Evolutionary conservation across 2,329 filamentous ascomycete species (phyloP).

Genomic region (Erysiphe neolycopersici): DNA sequence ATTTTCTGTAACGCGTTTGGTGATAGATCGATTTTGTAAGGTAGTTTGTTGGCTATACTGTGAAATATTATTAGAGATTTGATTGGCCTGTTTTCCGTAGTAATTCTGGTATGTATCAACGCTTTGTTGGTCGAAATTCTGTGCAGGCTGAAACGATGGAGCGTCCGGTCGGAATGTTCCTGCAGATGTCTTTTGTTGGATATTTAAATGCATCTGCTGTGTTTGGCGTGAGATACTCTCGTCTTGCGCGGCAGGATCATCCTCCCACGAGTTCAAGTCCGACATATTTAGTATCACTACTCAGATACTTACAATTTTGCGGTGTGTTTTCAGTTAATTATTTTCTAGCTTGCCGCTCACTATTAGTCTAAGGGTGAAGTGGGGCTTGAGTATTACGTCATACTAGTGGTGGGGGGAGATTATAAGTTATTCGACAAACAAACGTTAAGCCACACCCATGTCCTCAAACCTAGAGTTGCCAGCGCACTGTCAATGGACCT

Average conservation of each 20-base stretch:
- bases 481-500: no score
- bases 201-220: conserved; percentile 49
- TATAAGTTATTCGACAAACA: no score
- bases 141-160: conserved; percentile 43
- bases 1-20: conserved; percentile 29
- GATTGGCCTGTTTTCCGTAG: conserved; percentile 24
- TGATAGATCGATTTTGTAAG: conserved; percentile 29
- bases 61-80: conserved; percentile 26
- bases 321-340: no score
- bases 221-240: conserved; percentile 51
- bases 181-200: conserved; percentile 29
- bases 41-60: conserved; percentile 24
- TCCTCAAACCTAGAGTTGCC: no score
- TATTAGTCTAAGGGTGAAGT: no score
- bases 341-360: no score
- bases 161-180: conserved; percentile 49
- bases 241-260: conserved; percentile 54
- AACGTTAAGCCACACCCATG: no score
- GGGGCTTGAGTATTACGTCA: no score
- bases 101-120: conserved; percentile 29
- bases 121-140: conserved; percentile 33
- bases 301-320: no score
- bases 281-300: conserved; percentile 30
- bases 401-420: no score
- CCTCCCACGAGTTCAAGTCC: conserved; percentile 86